Conservation (phyloP, 129 eudicot genomes). For the sunflower (Helianthus annuus) region DNA sequence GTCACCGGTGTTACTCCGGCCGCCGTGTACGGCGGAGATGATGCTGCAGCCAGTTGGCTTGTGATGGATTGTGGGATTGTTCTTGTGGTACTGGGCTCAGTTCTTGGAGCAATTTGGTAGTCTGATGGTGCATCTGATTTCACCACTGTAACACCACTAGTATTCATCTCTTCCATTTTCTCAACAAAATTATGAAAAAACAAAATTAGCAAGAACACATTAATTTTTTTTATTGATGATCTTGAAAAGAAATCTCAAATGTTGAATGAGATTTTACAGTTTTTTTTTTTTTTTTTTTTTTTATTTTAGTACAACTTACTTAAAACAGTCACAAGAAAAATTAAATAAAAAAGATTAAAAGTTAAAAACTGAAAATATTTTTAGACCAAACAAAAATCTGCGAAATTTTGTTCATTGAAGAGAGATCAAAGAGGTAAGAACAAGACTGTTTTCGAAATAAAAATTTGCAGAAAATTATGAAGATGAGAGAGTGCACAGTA, state of each 20-base stretch:
- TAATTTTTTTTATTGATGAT: not conserved
- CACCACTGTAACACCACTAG: slow-evolving; percentile 76
- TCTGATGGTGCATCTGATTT: slow-evolving; percentile 96
- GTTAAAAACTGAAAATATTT: slow-evolving; percentile 16
- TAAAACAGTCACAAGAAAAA: slow-evolving; percentile 9
- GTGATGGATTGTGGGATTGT: slow-evolving; percentile 28
- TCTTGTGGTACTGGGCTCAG: not conserved
- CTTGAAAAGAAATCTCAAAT: not conserved
- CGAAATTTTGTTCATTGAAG: slow-evolving; percentile 1
- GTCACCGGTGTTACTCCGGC: slow-evolving; percentile 29
- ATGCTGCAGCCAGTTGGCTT: slow-evolving; percentile 32
- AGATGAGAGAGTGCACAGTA: slow-evolving; percentile 19
- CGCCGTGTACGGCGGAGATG: slow-evolving; percentile 42
- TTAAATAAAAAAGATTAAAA: slow-evolving; percentile 14
- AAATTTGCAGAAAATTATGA: slow-evolving; percentile 22
- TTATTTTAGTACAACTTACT: slow-evolving; percentile 18
- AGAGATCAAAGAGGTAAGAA: slow-evolving; percentile 25
- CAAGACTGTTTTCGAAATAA: slow-evolving; percentile 17
- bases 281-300: not conserved
- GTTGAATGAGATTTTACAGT: not conserved
- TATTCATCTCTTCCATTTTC: slow-evolving; percentile 44
- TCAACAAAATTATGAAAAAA: slow-evolving; percentile 22
- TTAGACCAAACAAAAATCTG: slow-evolving; percentile 18
- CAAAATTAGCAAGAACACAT: not conserved
- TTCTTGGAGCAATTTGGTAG: slow-evolving; percentile 63